Percentiles rank a stretch among this genome's conserved stretches.
Evolutionary conservation across 495 filamentous ascomycete species (phyloP).

Genomic region (Antarctomyces pellizariae): DNA sequence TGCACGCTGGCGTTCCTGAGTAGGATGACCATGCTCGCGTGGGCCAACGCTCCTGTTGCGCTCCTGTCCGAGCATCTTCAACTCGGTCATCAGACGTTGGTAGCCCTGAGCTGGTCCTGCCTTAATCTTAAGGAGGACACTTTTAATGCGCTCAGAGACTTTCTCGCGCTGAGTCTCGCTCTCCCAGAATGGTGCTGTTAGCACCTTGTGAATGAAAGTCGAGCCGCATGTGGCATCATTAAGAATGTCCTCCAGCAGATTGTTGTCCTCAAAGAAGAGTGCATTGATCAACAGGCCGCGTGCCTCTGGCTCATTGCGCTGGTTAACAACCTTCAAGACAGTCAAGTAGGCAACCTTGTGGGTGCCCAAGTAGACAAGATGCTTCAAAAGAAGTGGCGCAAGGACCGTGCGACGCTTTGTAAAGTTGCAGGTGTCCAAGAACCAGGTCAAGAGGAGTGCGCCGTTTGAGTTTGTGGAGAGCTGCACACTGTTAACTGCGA

Average conservation of each 20-base stretch:
- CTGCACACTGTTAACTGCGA: slow-evolving; percentile 88
- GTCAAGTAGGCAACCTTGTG: slow-evolving; percentile 98
- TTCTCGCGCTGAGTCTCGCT: slow-evolving; percentile 70
- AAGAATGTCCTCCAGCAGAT: slow-evolving; percentile 75
- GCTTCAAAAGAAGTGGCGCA: slow-evolving; percentile 77
- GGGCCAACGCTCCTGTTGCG: slow-evolving; percentile 16
- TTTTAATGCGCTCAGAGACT: slow-evolving; percentile 75
- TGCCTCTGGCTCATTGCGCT: slow-evolving; percentile 81
- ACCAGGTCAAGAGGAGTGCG: slow-evolving; percentile 86
- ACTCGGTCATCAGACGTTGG: slow-evolving; percentile 95
- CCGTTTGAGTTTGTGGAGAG: slow-evolving; percentile 93
- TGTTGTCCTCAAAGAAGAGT: slow-evolving; percentile 79
- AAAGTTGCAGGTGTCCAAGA: slow-evolving; percentile 95
- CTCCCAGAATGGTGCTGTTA: slow-evolving; percentile 95
- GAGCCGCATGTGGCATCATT: slow-evolving; percentile 82
- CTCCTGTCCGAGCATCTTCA: slow-evolving; percentile 39
- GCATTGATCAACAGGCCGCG: slow-evolving; percentile 82
- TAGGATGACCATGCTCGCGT: slow-evolving; percentile 20
- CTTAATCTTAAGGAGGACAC: slow-evolving; percentile 73
- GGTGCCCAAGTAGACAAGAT: slow-evolving; percentile 91
- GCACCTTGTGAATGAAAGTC: slow-evolving; percentile 90
- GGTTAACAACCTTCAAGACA: slow-evolving; percentile 95
- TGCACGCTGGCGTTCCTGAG: slow-evolving; percentile 26
- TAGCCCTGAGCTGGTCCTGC: slow-evolving; percentile 87
- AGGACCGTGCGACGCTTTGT: slow-evolving; percentile 77